Evolutionary conservation across 352 stramenopile species (phyloP), one percentile per base, ranked within the genome.

Genomic region (Thalassiosira mediterranea): DNA sequence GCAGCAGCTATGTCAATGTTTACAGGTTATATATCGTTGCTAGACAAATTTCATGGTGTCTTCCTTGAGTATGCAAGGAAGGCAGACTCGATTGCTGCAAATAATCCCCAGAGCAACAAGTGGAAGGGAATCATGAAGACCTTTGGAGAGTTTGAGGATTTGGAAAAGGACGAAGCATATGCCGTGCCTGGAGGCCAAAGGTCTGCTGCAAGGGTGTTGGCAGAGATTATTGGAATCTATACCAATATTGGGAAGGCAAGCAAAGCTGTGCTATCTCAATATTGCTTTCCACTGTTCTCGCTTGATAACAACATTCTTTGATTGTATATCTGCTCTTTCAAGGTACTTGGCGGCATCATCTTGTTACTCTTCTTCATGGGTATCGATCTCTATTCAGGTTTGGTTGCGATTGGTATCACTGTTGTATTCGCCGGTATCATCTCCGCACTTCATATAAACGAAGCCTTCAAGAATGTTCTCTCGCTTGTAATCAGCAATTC

Each of bases 341-440:
- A 42, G 13, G 34, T 42, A 5, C 34, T 42, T 5, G 34, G 5
- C 34, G 34, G 5, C 13, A 42, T 13, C 5, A 13, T 42, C 5
- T 13, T 42, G 5, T 13, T 42, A 5, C 34, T 42, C 34, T 42
- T 42, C 34, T n/a, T n/a, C n/a, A n/a, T n/a, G n/a, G n/a, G n/a
- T n/a, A n/a, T n/a, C n/a, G n/a, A n/a, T n/a, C n/a, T n/a, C n/a
- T n/a, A n/a, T n/a, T n/a, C n/a, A n/a, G n/a, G n/a, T n/a, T n/a
- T n/a, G n/a, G n/a, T n/a, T n/a, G n/a, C n/a, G n/a, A n/a, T n/a
- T 23, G 49, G 49, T 17, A 3, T 58, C n/a, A 58, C 49, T 31
- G 49, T 58, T 58, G 49, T 25, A 5, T 58, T 58, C 8, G 49
- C 49, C 11, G 49, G 49, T 58, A 15, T 58, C 8, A 31, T 58